phyloP scores from a whole-genome alignment of 2,329 filamentous ascomycete genomes.

The Trichophyton benhamiae region DNA sequence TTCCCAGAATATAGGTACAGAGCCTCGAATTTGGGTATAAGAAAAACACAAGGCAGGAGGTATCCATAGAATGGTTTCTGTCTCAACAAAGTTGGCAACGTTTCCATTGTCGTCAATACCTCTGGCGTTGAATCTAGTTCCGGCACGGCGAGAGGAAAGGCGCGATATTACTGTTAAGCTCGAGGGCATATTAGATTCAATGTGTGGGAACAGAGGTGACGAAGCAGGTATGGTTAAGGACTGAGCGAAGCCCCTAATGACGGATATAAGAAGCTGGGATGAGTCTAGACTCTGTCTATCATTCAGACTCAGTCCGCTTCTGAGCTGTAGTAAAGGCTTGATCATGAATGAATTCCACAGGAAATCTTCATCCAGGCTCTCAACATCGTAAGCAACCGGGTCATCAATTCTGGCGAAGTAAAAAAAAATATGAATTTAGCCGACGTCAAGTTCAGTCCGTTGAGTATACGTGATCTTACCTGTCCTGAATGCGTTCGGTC shows the following conservation, averaged over 20 bases:
- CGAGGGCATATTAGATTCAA: conserved; percentile 61
- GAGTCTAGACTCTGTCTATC: conserved; percentile 72
- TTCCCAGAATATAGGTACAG: conserved; percentile 95
- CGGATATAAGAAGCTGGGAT: conserved; percentile 79
- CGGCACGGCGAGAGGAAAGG: conserved; percentile 78
- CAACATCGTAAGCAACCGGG: conserved; percentile 70
- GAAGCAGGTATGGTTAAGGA: conserved; percentile 74
- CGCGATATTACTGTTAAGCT: conserved; percentile 82
- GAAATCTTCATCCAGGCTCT: conserved; percentile 83
- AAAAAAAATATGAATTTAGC: conserved; percentile 3
- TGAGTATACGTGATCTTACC: conserved; percentile 36
- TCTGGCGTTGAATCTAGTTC: conserved; percentile 91
- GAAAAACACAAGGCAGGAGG: conserved; percentile 70
- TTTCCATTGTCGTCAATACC: conserved; percentile 97
- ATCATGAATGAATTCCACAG: conserved; percentile 99
- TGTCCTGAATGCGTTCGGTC: conserved; percentile 82
- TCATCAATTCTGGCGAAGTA: conserved; percentile 51
- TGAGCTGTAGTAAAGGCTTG: conserved; percentile 76
- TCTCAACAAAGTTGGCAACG: conserved; percentile 98
- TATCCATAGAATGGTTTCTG: conserved; percentile 83
- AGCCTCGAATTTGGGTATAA: conserved; percentile 84
- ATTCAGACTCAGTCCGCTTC: conserved; percentile 61
- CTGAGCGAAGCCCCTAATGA: conserved; percentile 82
- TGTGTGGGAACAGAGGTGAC: conserved; percentile 55
- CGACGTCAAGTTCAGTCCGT: conserved; percentile 6